Percentiles rank a stretch among this genome's conserved stretches.
Evolutionary conservation across 208 protist species (phyloP).

Genomic region (Phytomonas francai): DNA sequence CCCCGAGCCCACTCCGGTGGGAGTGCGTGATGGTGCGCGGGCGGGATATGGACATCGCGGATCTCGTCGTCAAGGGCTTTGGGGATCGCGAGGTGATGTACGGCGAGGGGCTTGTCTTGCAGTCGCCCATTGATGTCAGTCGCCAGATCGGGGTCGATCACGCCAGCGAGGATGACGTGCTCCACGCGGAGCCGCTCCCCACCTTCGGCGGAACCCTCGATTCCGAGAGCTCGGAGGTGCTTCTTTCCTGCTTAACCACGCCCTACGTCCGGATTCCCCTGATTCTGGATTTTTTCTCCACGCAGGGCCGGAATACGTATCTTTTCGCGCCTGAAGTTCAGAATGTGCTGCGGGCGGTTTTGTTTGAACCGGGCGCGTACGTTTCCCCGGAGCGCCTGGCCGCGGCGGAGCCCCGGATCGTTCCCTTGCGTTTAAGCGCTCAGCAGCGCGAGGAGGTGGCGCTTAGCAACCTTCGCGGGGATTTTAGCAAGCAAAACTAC

Average conservation of each 20-base stretch:
- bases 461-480: slow-evolving; percentile 23
- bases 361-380: slow-evolving; percentile 89
- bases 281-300: slow-evolving; percentile 80
- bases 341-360: slow-evolving; percentile 69
- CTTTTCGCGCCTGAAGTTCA: slow-evolving; percentile 51
- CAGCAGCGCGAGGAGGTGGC: slow-evolving; percentile 36
- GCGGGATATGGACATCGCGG: slow-evolving; percentile 71
- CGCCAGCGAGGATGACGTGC: slow-evolving; percentile 82
- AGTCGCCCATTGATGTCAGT: slow-evolving; percentile 66
- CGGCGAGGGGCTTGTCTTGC: slow-evolving; percentile 63
- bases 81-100: slow-evolving; percentile 65
- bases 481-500: slow-evolving; percentile 23
- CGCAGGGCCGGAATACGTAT: slow-evolving; percentile 75
- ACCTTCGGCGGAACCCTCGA: slow-evolving; percentile 65
- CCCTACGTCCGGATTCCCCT: slow-evolving; percentile 83
- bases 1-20: slow-evolving; percentile 37
- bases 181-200: slow-evolving; percentile 65
- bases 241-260: slow-evolving; percentile 81
- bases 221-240: slow-evolving; percentile 68
- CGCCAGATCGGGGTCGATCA: slow-evolving; percentile 39
- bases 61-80: slow-evolving; percentile 66
- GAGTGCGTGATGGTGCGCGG: slow-evolving; percentile 72
- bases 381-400: slow-evolving; percentile 21
- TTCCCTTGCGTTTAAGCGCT: slow-evolving; percentile 59
- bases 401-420: slow-evolving; percentile 27